Base-by-base conservation (phyloP, 1,284 basidiomycete genomes). In the Boletus mariae region DNA sequence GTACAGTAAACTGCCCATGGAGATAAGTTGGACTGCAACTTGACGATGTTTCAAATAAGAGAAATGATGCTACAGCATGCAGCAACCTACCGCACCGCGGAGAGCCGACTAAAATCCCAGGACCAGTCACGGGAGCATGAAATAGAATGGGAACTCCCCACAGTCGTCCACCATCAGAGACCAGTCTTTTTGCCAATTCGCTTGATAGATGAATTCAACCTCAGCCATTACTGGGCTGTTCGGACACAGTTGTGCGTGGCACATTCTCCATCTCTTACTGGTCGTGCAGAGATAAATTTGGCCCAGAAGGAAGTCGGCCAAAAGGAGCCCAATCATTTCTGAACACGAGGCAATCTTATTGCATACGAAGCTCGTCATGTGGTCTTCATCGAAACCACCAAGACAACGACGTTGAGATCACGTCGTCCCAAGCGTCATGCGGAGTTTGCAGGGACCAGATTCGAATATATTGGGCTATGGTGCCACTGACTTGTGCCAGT, bases 311-410 rank as follows among this genome's bases (percentile, higher is more conserved):
- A 20, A 20, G 20, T 49, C 35, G 35, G 45, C 50, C 41, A 34
- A 57, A 54, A 48, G 28, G 34, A 50, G 34, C 23, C 38, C 29
- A 28, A n/a, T 32, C 47, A 44, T 43, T 35, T 35, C 28, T 49
- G 49, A 47, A 61, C 67, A 67, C 60, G 67, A 66, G 65, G 60
- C 46, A 47, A 35, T 43, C 25, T 43, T 35, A 38, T 51, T 51
- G 51, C 26, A 45, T 47, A 51, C 47, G 45, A 56, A 49, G 41
- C 28, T 54, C 52, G 44, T 56, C 54, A 48, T 59, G 53, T 34
- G 53, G 46, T 49, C 31, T 57, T 63, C 52, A 61, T 61, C 43
- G 49, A 44, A n/a, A 59, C 53, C 49, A 44, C 11, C 53, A 65
- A 48, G 53, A 55, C 48, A 48, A 45, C 46, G 54, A 41, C 54